phyloP scores from a whole-genome alignment of 1,139 yeast species.

The Geotrichum candidum region DNA sequence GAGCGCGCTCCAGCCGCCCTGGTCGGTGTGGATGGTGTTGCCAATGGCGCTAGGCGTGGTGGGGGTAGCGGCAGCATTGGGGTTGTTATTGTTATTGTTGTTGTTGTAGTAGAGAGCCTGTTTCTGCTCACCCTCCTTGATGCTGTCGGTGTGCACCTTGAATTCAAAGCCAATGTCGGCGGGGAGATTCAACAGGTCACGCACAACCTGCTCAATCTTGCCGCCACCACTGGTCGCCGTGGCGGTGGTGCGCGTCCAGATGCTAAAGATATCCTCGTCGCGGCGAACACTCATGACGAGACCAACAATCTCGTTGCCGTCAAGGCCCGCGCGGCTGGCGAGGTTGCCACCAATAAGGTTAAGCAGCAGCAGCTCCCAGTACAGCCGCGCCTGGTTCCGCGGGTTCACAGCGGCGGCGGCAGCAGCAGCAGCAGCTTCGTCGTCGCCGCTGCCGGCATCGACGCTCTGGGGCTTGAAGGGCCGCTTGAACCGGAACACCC shows the following conservation, averaged over 20 bases:
- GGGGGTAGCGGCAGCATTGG: background rate
- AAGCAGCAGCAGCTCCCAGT: slow-evolving; percentile 35
- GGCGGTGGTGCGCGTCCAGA: slow-evolving; percentile 31
- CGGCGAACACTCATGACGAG: slow-evolving; percentile 36
- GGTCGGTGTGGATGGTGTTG: background rate
- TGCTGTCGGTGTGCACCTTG: slow-evolving; percentile 32
- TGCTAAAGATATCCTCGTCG: slow-evolving; percentile 35
- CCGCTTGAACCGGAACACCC: slow-evolving; percentile 50
- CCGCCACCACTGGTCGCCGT: slow-evolving; percentile 8
- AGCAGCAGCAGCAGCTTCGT: slow-evolving; percentile 5
- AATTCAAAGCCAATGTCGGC: slow-evolving; percentile 26
- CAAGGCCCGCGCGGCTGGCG: slow-evolving; percentile 22
- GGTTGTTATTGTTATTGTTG: background rate
- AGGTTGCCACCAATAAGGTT: slow-evolving; percentile 33
- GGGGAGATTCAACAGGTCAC: slow-evolving; percentile 25
- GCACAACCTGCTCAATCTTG: slow-evolving; percentile 26
- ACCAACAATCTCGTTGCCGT: slow-evolving; percentile 33
- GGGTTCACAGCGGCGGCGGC: slow-evolving; percentile 7
- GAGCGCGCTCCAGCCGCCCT: background rate
- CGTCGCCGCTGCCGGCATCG: slow-evolving; percentile 4
- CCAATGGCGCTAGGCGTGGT: background rate
- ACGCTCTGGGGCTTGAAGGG: slow-evolving; percentile 23
- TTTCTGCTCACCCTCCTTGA: slow-evolving; percentile 26
- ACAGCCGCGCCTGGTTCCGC: slow-evolving; percentile 28
- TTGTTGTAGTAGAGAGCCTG: slow-evolving; percentile 16